Conservation (phyloP, 257 asterid species). For the Nyctanthes arbortristis region DNA sequence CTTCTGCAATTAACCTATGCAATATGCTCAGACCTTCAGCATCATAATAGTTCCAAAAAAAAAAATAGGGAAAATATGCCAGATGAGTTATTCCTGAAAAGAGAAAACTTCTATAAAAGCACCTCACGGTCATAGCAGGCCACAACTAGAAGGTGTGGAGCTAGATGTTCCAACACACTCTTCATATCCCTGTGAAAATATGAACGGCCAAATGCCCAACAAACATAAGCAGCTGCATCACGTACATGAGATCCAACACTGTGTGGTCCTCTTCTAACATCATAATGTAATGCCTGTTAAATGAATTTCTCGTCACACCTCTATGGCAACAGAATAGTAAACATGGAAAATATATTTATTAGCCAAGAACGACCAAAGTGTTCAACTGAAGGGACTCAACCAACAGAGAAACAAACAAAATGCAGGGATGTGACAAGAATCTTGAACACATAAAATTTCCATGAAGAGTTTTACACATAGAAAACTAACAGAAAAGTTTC, state of each 20-base stretch:
- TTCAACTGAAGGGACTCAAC: neutral
- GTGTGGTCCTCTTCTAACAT: conserved; percentile 97
- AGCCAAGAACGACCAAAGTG: neutral
- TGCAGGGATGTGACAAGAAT: neutral
- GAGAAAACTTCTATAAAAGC: conserved; percentile 21
- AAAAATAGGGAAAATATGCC: conserved; percentile 19
- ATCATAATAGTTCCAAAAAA: conserved; percentile 25
- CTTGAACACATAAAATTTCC: neutral
- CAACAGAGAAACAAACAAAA: neutral
- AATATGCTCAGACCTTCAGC: conserved; percentile 34
- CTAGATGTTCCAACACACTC: conserved; percentile 71
- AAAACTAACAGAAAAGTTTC: too few relatives aligned
- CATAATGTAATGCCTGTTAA: conserved; percentile 89
- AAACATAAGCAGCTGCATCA: conserved; percentile 99
- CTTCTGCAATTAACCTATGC: conserved; percentile 96
- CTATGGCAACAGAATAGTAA: conserved; percentile 16
- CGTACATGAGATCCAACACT: conserved; percentile 99
- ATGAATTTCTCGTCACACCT: conserved; percentile 4
- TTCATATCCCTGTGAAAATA: conserved; percentile 82
- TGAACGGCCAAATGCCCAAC: conserved; percentile 99
- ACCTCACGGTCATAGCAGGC: conserved; percentile 99
- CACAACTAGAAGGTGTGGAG: conserved; percentile 87
- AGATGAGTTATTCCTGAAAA: conserved; percentile 16
- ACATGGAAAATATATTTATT: neutral
- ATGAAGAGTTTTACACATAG: too few relatives aligned